phyloP scores from a whole-genome alignment of 441 rosid species.

The Gossypium schwendimanii region DNA sequence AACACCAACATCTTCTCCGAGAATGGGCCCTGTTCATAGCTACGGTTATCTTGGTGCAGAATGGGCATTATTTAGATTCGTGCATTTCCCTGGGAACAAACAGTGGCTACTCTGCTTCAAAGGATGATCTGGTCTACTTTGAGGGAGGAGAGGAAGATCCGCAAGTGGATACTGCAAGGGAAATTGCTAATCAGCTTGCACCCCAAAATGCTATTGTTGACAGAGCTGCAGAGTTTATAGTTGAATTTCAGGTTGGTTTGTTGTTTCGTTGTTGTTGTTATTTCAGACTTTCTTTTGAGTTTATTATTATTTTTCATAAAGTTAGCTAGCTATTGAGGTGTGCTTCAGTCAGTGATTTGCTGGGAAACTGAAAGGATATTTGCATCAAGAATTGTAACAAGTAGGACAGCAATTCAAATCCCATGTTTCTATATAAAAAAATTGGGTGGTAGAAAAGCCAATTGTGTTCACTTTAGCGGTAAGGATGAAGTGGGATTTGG shows the following conservation, averaged over 20 bases:
- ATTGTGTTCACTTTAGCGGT: background rate
- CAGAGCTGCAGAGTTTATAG: constrained; percentile 51
- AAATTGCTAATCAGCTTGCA: constrained; percentile 26
- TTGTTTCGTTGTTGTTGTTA: background rate
- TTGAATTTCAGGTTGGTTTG: constrained; percentile 73
- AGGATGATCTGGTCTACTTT: constrained; percentile 58
- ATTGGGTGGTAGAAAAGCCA: background rate
- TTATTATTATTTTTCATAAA: background rate
- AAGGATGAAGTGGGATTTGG: background rate
- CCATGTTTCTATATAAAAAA: background rate
- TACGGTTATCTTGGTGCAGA: constrained; percentile 36
- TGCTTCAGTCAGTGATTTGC: background rate
- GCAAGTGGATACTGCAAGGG: constrained; percentile 28
- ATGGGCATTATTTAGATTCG: constrained; percentile 84
- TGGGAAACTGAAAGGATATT: background rate
- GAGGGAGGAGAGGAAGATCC: constrained; percentile 46
- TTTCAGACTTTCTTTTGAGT: background rate
- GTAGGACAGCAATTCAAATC: background rate
- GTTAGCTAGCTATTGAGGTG: background rate
- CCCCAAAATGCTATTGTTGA: constrained; percentile 40
- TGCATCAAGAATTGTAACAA: background rate
- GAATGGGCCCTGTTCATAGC: constrained; percentile 12
- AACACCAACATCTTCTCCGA: background rate
- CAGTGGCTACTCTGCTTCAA: constrained; percentile 71
- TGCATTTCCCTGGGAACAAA: constrained; percentile 72